Evolutionary conservation across 148 eudicot species (phyloP), one percentile per base, ranked within the genome.

Genomic region (Rhododendron ovatum): DNA sequence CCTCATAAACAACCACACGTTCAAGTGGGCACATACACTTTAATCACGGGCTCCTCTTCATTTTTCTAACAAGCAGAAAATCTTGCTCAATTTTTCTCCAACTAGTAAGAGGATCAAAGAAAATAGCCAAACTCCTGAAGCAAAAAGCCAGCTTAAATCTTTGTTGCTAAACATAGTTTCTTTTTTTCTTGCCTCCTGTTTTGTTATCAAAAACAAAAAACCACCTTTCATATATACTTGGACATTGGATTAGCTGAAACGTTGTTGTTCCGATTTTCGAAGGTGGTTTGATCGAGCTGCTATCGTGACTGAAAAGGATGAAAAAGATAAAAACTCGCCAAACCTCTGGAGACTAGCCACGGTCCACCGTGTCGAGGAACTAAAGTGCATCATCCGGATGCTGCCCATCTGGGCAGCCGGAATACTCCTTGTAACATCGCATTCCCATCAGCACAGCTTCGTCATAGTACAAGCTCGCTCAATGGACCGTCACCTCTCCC

Each of bases 241-340:
- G 59, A 65, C 5, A 24, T 74, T 33, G 37, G 43, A 71, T 71
- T 74, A 18, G 18, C 78, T 35, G 37, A 78, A 82, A n/a, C 24
- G 37, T 20, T 5, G 10, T 10, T 84, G 9, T 30, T 41, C 13
- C 41, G 4, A 43, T n/a, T 22, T 30, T 43, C 77, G 47, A 48
- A 93, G 95, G 89, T 93, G 94, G 91, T 48, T 93, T 30, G 95
- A 92, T 86, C 89, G 92, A 69, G 94, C 94, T 43, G 94, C 95
- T 35, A 77, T 89, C 12, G 90, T 92, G 41, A 86, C 89, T 2
- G 90, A 89, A 8, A 87, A 55, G 7, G 93, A 91, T 63, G 80
- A 83, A 75, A 76, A 75, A 76, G 87, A 57, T 7, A 22, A 87
- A 57, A 80, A 81, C 79, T 59, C 87, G 26, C 92, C 93, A 45